Evolutionary conservation across 2,329 filamentous ascomycete species (phyloP), one percentile per base, ranked within the genome.

Genomic region (Zymoseptoria crescenta): DNA sequence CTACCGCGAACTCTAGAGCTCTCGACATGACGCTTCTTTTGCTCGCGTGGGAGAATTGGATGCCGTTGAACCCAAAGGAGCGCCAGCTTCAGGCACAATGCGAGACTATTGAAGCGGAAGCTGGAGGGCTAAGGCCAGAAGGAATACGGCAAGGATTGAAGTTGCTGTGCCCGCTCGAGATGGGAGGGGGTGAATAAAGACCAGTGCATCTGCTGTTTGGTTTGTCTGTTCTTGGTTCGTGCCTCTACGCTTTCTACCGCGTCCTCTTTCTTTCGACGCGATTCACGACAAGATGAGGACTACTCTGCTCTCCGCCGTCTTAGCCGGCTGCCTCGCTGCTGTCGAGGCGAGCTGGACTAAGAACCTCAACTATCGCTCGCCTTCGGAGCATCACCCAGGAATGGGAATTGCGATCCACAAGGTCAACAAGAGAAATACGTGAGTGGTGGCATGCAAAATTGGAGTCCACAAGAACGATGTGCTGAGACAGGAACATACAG

Each of bases 351-450:
- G 57, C 61, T 74, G 68, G 67, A 67, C 65, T 30, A 67, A 65
- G 59, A 88, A 88, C 69, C 70, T 88, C 61, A 88, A 88, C 74
- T 89, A 88, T 70, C 77, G 79, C 54, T 86, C 82, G 65, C 86
- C 87, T 5, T 89, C 86, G 1, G 77, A 81, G 49, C 80, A 85
- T 50, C 86, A 89, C 64, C 79, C 81, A 3, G 76, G 77, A 45
- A 76, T 89, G 9, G 86, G 85, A 4, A 81, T 89, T 52, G 80
- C 85, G n/a, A 78, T 88, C 13, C 79, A 79, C 54, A 83, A 81
- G 63, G 81, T 88, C 54, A 78, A 81, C 51, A 82, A 81, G 70
- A 79, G 84, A 45, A 80, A 78, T 55, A 66, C 64, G 59, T 62
- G 54, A 56, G 60, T 56, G 4, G 2, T n/a, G 13, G 35, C 16